Evolutionary conservation across 2,329 filamentous ascomycete genomes (phyloP), one percentile per base, ranked within the genome.

Genomic region (Pseudopithomyces chartarum): DNA sequence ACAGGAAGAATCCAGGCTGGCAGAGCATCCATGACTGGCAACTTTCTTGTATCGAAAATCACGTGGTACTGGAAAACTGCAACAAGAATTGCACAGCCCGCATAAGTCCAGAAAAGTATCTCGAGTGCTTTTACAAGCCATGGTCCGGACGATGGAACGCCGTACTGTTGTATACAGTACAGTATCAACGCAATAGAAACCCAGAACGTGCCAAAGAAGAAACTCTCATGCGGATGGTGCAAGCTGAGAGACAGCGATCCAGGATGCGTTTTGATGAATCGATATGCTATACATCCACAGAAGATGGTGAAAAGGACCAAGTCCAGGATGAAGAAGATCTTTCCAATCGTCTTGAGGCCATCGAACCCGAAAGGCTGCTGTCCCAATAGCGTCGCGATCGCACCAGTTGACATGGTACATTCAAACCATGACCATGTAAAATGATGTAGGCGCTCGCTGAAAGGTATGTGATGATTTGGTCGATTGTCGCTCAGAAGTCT

Each of bases 11-110:
- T 67, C 77, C 77, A 79, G 0, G 76, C 73, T 0, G 76, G 75
- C 38, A 77, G 73, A 45, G 77, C 76, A 22, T 76, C 74, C 6
- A 73, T 65, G 12, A 78, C 67, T 42, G 68, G 72, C 15, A 79
- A 64, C 43, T 68, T 58, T 67, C 97, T 92, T 71, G 90, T 86
- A 78, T 89, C 93, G 85, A 98, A 98, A 73, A 97, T 90, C 73
- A 98, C 95, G 77, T 98, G 94, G 81, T 98, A 98, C 84, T 98
- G 94, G 65, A 98, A 87, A 90, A 98, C 97, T 71, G 88, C 64
- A n/a, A 68, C 64, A 2, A 69, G 45, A 15, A 60, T 57, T 6
- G 65, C 65, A 22, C 83, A 71, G 2, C 78, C 77, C 11, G 87
- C 81, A 67, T 92, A 93, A 0, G 80, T 72, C 90, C 90, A 93